Percentiles rank a stretch among this genome's conserved stretches.
These are phyloP conservation scores for Claviceps sorghi DNA, from an alignment of 2,329 filamentous ascomycete genomes.

Conservation along the genomic window DNA sequence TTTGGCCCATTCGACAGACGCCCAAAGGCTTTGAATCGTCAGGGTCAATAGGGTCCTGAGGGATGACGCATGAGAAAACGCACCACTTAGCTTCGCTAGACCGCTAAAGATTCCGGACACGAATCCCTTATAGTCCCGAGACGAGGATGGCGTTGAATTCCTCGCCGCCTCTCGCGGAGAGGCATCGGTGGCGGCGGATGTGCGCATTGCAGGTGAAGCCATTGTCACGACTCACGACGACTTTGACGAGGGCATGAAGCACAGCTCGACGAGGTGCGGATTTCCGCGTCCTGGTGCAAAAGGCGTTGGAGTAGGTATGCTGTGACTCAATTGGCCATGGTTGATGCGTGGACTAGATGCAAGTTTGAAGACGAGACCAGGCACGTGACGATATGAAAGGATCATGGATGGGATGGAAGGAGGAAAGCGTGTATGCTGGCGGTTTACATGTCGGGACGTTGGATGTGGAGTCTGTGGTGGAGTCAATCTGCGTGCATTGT, in stretches of 20 bases:
- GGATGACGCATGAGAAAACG: conserved; percentile 11
- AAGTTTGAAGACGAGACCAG: background rate
- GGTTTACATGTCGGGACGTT: background rate
- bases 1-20: no score
- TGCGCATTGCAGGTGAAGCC: background rate
- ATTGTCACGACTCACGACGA: background rate
- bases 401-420: background rate
- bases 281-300: background rate
- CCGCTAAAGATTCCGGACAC: conserved; percentile 93
- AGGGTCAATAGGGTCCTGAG: background rate
- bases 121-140: conserved; percentile 74
- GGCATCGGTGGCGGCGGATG: background rate
- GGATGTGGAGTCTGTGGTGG: background rate
- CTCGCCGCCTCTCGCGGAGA: background rate
- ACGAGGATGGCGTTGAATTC: conserved; percentile 3
- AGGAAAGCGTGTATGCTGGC: background rate
- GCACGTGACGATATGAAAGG: background rate
- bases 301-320: background rate
- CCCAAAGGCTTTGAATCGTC: background rate
- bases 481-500: no score
- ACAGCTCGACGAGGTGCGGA: background rate
- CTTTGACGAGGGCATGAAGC: background rate
- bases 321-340: background rate
- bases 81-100: conserved; percentile 75
- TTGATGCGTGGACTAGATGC: background rate